Conservation (phyloP, 495 filamentous ascomycete genomes). For the Aspergillus sclerotioniger region DNA sequence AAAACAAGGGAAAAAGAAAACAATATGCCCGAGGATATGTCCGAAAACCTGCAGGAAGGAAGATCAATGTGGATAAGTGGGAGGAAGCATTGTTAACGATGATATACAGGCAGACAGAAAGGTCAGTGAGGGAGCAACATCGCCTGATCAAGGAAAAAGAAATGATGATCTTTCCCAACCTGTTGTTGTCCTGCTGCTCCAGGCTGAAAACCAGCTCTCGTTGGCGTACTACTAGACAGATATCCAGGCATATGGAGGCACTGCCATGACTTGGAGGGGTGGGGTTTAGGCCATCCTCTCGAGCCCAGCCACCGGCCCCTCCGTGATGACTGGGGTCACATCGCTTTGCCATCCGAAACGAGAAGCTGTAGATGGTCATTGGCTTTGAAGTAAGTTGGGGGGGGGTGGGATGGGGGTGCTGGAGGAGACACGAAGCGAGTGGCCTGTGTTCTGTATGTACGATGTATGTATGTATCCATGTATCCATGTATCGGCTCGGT, state of each 20-base stretch:
- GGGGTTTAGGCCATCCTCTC: slow-evolving; percentile 12
- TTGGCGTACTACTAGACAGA: slow-evolving; percentile 9
- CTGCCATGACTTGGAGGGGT: slow-evolving; percentile 10
- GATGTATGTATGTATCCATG: neutral
- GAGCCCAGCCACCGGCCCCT: slow-evolving; percentile 19
- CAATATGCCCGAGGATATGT: slow-evolving; percentile 24
- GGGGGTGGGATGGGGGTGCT: slow-evolving; percentile 10
- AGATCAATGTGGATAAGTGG: slow-evolving; percentile 9
- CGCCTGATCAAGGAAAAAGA: slow-evolving; percentile 19
- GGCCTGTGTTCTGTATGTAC: slow-evolving; percentile 12
- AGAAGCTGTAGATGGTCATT: slow-evolving; percentile 11
- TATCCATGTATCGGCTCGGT: neutral
- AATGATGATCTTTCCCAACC: slow-evolving; percentile 16
- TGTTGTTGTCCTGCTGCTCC: slow-evolving; percentile 2
- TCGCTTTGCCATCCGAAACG: slow-evolving; percentile 15
- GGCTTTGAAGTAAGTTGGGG: slow-evolving; percentile 10
- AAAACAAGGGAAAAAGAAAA: slow-evolving; percentile 11
- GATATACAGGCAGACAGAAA: slow-evolving; percentile 22
- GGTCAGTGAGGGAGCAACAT: slow-evolving; percentile 20
- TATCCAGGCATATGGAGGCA: slow-evolving; percentile 15
- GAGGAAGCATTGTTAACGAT: slow-evolving; percentile 20
- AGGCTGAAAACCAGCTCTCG: slow-evolving; percentile 9
- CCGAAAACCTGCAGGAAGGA: slow-evolving; percentile 24
- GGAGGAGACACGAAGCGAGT: slow-evolving; percentile 18
- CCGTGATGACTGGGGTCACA: slow-evolving; percentile 17